These are phyloP conservation scores for Nothopassalora personata DNA, from an alignment of 2,329 filamentous ascomycete species.

Conservation along the genomic window DNA sequence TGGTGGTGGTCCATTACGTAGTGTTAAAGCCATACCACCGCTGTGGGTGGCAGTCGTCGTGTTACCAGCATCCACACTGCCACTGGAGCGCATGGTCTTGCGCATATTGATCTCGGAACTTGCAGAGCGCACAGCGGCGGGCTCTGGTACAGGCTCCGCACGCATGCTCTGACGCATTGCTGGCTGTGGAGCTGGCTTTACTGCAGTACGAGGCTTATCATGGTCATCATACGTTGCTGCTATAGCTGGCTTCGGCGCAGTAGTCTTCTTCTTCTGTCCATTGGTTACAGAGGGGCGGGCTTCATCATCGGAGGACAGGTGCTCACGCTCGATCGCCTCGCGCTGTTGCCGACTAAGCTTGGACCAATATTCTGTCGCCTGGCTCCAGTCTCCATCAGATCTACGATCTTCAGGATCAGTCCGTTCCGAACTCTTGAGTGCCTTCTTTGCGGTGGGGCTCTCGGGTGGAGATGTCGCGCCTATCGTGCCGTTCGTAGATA, in stretches of 20 bases:
- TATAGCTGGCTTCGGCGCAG: constrained; percentile 22
- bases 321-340: constrained; percentile 55
- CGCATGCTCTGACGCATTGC: constrained; percentile 39
- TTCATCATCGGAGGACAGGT: constrained; percentile 31
- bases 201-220: constrained; percentile 13
- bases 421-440: constrained; percentile 4
- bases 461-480: constrained; percentile 19
- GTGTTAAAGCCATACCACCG: constrained; percentile 25
- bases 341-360: constrained; percentile 59
- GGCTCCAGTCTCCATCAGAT: constrained; percentile 55
- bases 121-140: constrained; percentile 7
- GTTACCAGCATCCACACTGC: constrained; percentile 10
- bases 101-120: constrained; percentile 31
- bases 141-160: constrained; percentile 21
- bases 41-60: neutral
- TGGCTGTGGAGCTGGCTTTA: constrained; percentile 35
- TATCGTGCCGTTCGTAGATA: constrained; percentile 1
- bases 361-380: constrained; percentile 65
- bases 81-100: constrained; percentile 35
- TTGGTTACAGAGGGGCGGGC: constrained; percentile 14
- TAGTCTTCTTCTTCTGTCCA: constrained; percentile 41
- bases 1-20: constrained; percentile 22
- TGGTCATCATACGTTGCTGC: constrained; percentile 6
- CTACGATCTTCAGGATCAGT: neutral
- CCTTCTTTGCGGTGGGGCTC: constrained; percentile 22